Evolutionary conservation across 2,329 filamentous ascomycete genomes (phyloP).

Genomic region (Colletotrichum tabaci): DNA sequence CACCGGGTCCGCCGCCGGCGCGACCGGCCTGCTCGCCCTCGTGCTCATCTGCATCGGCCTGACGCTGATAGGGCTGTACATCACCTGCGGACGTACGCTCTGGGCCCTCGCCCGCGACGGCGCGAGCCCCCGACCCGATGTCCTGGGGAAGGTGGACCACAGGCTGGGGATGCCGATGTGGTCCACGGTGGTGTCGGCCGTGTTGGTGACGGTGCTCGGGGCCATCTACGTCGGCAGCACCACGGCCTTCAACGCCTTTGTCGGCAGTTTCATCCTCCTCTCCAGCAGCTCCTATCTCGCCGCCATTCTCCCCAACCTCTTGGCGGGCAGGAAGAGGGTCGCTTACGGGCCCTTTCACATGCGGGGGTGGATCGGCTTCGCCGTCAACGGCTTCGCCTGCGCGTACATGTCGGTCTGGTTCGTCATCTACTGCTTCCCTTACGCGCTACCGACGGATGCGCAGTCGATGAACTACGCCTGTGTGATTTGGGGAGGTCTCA

Average conservation of each 20-base stretch:
- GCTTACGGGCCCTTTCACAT: conserved; percentile 72
- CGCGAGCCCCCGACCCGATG: conserved; percentile 52
- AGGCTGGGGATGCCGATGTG: conserved; percentile 54
- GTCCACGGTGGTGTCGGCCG: conserved; percentile 65
- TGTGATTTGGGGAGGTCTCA: conserved; percentile 60
- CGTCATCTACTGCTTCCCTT: conserved; percentile 75
- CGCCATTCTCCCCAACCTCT: conserved; percentile 72
- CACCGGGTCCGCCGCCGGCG: conserved; percentile 65
- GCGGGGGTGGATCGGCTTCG: conserved; percentile 61
- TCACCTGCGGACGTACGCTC: conserved; percentile 57
- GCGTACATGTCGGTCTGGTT: conserved; percentile 73
- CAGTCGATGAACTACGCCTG: conserved; percentile 68
- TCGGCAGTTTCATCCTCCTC: conserved; percentile 63
- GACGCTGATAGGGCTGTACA: conserved; percentile 54
- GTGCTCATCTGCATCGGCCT: conserved; percentile 56
- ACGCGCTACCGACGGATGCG: conserved; percentile 59
- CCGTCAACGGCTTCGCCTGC: conserved; percentile 66
- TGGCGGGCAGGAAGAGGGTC: conserved; percentile 56
- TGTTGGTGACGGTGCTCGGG: conserved; percentile 67
- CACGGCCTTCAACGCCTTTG: conserved; percentile 77
- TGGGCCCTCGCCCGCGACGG: conserved; percentile 59
- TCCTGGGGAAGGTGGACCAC: conserved; percentile 50
- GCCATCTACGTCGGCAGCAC: conserved; percentile 76
- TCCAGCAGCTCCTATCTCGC: conserved; percentile 71
- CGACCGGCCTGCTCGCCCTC: conserved; percentile 64